Base-by-base conservation (phyloP, 208 protist species). In the Leishmania arabica region DNA sequence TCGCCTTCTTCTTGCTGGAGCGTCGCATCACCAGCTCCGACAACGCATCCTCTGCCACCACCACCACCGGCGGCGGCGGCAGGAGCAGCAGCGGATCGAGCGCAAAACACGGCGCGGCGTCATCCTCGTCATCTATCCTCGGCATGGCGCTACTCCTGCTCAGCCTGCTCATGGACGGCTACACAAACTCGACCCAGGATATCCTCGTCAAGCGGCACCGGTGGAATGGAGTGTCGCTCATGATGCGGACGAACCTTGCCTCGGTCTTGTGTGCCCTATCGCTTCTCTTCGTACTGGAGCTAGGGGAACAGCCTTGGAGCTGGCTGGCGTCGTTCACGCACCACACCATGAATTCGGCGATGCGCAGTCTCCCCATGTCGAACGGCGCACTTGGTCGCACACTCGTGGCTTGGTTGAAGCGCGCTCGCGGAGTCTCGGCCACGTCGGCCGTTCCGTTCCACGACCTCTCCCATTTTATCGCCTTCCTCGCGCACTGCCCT, bases 141-240 rank as follows among this genome's bases (percentile, higher is more conserved):
- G 94, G 92, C 4, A 87, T 96, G 70, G 13, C 86, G 37, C 78
- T 96, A 17, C 78, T 94, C 31, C 73, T 95, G 42, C 17, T 91
- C 0, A 95, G 89, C 78, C 86, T 97, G 15, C 21, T 93, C 37
- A 84, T 95, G 80, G 94, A 97, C 79, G 94, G 94, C 45, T 95
- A 93, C 79, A 95, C 89, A 9, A 94, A 95, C 87, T 91, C 92
- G 17, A 97, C 94, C 62, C 94, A 97, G 81, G 92, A 97, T 78
- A 84, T 91, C 66, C 79, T 97, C 27, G 90, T 96, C 60, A 89
- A 89, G 81, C 84, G 82, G 5, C 84, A 84, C 53, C 68, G 77
- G n/a, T 95, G 90, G 88, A 88, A 84, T 68, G 87, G 92, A 51
- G 80, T 80, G 58, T 53, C 82, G 78, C 88, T 97, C 15, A 97